Evolutionary conservation across 179 eudicot genomes (phyloP).

Genomic region (Silene coronaria): DNA sequence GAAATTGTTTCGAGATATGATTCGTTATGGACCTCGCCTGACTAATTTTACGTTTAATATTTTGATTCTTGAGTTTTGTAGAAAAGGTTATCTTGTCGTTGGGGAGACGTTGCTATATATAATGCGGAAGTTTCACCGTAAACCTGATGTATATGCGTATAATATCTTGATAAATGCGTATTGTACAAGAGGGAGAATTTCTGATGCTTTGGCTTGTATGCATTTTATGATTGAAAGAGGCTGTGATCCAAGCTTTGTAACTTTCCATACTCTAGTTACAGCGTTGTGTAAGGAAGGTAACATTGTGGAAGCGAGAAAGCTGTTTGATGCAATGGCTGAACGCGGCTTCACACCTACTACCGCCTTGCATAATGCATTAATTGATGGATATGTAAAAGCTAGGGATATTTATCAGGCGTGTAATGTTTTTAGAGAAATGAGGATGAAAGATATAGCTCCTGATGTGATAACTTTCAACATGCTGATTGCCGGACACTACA

Average conservation of each 20-base stretch:
- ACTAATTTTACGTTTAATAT: conserved; percentile 41
- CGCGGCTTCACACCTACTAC: conserved; percentile 47
- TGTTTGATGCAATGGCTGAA: conserved; percentile 48
- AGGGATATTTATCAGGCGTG: conserved; percentile 56
- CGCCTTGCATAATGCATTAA: conserved; percentile 49
- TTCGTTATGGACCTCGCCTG: conserved; percentile 58
- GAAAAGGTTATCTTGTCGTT: conserved; percentile 42
- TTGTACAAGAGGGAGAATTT: conserved; percentile 58
- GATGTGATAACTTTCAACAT: conserved; percentile 78
- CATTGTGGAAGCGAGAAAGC: conserved; percentile 54
- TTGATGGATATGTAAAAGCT: conserved; percentile 82
- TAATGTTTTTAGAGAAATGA: conserved; percentile 68
- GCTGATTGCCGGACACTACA: conserved; percentile 62
- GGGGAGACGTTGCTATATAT: conserved; percentile 64
- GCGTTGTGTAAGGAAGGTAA: conserved; percentile 83
- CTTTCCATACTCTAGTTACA: conserved; percentile 49
- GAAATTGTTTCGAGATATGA: conserved; percentile 78
- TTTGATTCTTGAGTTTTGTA: conserved; percentile 73
- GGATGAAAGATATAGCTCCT: conserved; percentile 46
- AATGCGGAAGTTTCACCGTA: conserved; percentile 56
- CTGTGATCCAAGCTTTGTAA: conserved; percentile 47
- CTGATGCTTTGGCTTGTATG: conserved; percentile 48
- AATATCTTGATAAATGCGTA: conserved; percentile 72
- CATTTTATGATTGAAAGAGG: conserved; percentile 57
- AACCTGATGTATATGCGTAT: conserved; percentile 64